Conservation (phyloP, 306 rosid genomes). For the Notholithocarpus densiflorus region DNA sequence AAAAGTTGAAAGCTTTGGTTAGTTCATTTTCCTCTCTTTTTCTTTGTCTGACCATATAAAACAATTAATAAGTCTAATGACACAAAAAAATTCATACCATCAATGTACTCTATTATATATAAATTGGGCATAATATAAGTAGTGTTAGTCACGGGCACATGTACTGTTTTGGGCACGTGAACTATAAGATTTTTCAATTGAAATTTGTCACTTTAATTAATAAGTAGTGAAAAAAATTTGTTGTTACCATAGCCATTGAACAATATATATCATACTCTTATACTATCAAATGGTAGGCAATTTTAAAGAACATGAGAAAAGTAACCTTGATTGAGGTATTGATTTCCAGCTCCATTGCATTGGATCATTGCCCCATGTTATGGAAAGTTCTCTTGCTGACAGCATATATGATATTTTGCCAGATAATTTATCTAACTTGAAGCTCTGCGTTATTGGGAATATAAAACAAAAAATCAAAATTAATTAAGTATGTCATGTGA, state of each 20-base stretch:
- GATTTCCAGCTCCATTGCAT: conserved; percentile 54
- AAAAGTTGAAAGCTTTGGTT: neutral
- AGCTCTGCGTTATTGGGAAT: conserved; percentile 27
- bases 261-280: neutral
- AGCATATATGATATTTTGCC: conserved; percentile 43
- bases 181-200: too few relatives aligned
- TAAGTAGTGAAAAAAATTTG: too few relatives aligned
- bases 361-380: conserved; percentile 46
- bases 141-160: too few relatives aligned
- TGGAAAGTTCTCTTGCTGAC: conserved; percentile 50
- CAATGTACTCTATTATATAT: too few relatives aligned
- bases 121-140: too few relatives aligned
- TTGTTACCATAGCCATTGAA: neutral
- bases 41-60: too few relatives aligned
- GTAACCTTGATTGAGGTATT: conserved; percentile 45
- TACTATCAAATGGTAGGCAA: neutral
- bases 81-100: too few relatives aligned
- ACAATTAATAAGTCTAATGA: too few relatives aligned
- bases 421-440: conserved; percentile 39
- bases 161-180: too few relatives aligned
- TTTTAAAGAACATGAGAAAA: neutral
- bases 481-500: too few relatives aligned
- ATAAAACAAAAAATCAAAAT: neutral
- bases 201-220: too few relatives aligned
- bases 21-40: neutral